Base-by-base conservation (phyloP, 2,329 filamentous ascomycete species). In the Corynespora cassiicola region DNA sequence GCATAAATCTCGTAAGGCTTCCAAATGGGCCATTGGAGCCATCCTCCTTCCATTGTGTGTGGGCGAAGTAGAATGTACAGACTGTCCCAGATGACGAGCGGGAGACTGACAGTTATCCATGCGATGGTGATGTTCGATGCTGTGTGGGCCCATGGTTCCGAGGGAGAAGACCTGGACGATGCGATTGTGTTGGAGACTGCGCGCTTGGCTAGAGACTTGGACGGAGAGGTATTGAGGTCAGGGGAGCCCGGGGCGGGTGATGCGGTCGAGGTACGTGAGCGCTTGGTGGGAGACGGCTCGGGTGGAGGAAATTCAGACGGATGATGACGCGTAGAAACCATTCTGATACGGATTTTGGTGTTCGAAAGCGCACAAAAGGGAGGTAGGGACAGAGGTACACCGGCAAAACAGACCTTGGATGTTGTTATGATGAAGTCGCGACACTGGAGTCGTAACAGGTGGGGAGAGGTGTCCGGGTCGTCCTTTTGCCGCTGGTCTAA, bases 1-100 rank as follows among this genome's bases (percentile, higher is more conserved):
- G 86, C 88, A 72, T 96, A 95, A 2, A 95, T 80, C 58, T 79
- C 81, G 71, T 96, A 96, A 0, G 88, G 89, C 19, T 71, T 73
- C 79, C 82, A 96, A 26, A 95, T 56, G 2, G 87, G 87, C 54
- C 72, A 77, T 72, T 95, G 88, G 35, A 86, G 73, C 30, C 68
- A 70, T 11, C 90, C 90, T 52, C 88, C 88, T 0, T 85, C 82
- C 87, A 96, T 94, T 40, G 84, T 87, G 67, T 85, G 81, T 19
- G 90, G 90, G 14, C 90, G 87, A 36, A 88, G 73, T 30, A 95
- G 75, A 24, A 95, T 82, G 72, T 95, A 96, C 41, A 75, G 74
- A 19, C 80, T 81, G 71, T 96, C 90, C 90, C 90, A 95, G 33
- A 81, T 61, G 31, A 95, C 88, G 44, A 95, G 78, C 1, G 88